These are phyloP conservation scores for Fusarium musae DNA, from an alignment of 2,329 filamentous ascomycete genomes.

Conservation along the genomic window DNA sequence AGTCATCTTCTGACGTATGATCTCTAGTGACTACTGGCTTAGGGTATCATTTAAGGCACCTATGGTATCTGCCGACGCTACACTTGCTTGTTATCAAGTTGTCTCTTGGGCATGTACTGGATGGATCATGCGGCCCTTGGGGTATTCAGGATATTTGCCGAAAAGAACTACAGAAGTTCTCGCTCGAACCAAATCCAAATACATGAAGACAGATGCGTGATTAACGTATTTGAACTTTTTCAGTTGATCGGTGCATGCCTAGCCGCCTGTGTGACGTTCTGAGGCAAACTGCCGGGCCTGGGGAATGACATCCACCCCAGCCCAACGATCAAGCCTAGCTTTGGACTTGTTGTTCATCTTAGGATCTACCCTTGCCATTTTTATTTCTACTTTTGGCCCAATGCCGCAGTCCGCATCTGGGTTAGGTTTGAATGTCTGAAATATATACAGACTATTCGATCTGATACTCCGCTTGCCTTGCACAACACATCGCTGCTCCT, in stretches of 20 bases:
- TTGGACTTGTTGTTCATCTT: neutral
- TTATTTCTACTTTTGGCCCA: rapidly evolving
- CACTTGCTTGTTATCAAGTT: neutral
- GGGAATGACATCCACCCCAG: neutral
- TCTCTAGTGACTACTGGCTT: neutral
- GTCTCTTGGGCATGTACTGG: neutral
- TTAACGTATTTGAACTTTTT: neutral
- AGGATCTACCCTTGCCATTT: rapidly evolving
- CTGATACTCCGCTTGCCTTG: neutral
- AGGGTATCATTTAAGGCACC: too few species aligned
- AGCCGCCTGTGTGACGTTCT: neutral
- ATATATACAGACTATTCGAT: too few species aligned
- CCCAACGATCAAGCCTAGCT: neutral
- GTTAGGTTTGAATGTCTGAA: too few species aligned
- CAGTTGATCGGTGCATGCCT: neutral
- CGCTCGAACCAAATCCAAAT: neutral
- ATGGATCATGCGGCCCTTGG: neutral
- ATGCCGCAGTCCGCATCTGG: neutral
- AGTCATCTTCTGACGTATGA: neutral
- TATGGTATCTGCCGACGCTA: neutral
- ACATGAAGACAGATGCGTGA: rapidly evolving
- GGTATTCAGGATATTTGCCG: neutral
- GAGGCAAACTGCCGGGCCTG: neutral
- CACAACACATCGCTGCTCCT: neutral
- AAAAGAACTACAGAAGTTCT: neutral